These are phyloP conservation scores for Paraphaeosphaeria sporulosa DNA, from an alignment of 2,329 filamentous ascomycete species.

Conservation along the genomic window DNA sequence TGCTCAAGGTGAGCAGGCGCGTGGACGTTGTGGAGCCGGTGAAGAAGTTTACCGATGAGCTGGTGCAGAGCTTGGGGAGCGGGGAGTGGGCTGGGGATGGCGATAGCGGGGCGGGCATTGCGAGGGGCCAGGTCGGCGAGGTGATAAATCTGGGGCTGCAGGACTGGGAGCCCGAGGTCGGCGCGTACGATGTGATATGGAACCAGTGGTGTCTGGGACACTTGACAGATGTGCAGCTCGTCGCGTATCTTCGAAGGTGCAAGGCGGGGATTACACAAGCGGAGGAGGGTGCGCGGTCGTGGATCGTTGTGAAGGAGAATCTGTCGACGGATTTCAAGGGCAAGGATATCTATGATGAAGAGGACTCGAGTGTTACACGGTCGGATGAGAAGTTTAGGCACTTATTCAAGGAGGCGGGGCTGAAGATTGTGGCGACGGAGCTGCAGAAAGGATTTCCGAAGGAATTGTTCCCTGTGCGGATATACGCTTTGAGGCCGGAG, in stretches of 20 bases:
- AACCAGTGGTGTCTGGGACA: constrained; percentile 91
- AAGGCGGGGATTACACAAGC: constrained; percentile 54
- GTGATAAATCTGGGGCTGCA: constrained; percentile 79
- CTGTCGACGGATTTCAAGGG: constrained; percentile 61
- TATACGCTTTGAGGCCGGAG: constrained; percentile 76
- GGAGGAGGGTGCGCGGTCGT: constrained; percentile 46
- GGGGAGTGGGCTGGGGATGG: constrained; percentile 33
- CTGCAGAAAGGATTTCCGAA: constrained; percentile 69
- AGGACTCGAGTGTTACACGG: constrained; percentile 80
- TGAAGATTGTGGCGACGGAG: constrained; percentile 61
- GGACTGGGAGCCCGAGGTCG: constrained; percentile 64
- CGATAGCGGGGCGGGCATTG: constrained; percentile 21
- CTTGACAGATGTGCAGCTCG: constrained; percentile 76
- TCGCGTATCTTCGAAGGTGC: constrained; percentile 71
- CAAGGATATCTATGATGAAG: constrained; percentile 75
- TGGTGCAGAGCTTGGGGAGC: constrained; percentile 49
- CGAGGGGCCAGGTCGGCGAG: constrained; percentile 61
- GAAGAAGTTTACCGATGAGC: constrained; percentile 74
- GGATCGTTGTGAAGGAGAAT: constrained; percentile 85
- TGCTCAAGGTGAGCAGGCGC: constrained; percentile 71
- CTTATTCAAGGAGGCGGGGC: constrained; percentile 73
- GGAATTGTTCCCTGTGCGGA: constrained; percentile 74
- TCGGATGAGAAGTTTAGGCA: constrained; percentile 74
- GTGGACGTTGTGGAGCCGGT: constrained; percentile 90
- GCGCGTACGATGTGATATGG: constrained; percentile 82